Conservation (phyloP, 75 land plant genomes). For the Sequoia sempervirens region DNA sequence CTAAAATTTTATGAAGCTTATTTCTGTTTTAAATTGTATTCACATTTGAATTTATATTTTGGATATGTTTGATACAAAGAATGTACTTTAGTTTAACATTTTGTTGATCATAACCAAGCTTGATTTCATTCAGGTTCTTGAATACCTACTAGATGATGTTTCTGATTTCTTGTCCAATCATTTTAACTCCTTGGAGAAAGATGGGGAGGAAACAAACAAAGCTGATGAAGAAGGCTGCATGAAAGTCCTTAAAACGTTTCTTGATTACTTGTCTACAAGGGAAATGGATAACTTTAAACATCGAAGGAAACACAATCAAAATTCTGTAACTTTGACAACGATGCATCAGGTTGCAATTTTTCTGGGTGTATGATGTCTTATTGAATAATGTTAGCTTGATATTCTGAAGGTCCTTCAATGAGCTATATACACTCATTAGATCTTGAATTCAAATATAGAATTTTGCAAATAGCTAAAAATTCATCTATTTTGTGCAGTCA, state of each 20-base stretch:
- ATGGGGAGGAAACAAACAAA: neutral
- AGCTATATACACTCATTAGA: neutral
- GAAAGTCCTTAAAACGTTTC: slow-evolving; percentile 51
- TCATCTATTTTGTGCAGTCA: slow-evolving; percentile 55
- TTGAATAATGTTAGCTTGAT: neutral
- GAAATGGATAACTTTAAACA: slow-evolving; percentile 75
- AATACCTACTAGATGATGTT: slow-evolving; percentile 91
- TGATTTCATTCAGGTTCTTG: slow-evolving; percentile 65
- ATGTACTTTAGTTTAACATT: neutral
- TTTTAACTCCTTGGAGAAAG: slow-evolving; percentile 8
- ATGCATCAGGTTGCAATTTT: slow-evolving; percentile 84
- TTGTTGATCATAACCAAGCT: neutral
- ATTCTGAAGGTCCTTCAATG: neutral
- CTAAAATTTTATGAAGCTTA: neutral
- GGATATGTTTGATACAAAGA: neutral
- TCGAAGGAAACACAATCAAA: slow-evolving; percentile 64
- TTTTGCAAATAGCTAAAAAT: neutral
- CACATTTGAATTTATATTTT: neutral
- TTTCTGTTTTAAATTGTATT: neutral
- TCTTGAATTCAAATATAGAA: neutral
- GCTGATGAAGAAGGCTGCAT: slow-evolving; percentile 48
- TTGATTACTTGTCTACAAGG: slow-evolving; percentile 63
- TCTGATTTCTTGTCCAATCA: slow-evolving; percentile 65
- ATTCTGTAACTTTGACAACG: slow-evolving; percentile 92
- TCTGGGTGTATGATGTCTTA: neutral